Conservation (phyloP, 2,329 filamentous ascomycete species). For the Xylariales sp. region DNA sequence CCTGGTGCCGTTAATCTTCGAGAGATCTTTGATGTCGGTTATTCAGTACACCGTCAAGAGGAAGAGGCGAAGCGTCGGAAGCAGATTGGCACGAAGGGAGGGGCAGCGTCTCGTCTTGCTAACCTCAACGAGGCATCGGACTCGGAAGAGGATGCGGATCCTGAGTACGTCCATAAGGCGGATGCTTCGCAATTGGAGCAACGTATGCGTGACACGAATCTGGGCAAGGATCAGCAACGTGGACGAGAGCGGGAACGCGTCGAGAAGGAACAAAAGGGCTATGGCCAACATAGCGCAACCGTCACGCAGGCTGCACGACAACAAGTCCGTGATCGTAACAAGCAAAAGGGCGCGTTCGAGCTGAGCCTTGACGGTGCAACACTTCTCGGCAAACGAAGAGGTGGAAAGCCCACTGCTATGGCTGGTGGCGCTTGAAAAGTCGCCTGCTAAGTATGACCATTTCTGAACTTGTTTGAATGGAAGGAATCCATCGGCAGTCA, state of each 20-base stretch:
- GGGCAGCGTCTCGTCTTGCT: constrained; percentile 50
- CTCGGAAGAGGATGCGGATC: constrained; percentile 51
- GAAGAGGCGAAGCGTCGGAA: constrained; percentile 91
- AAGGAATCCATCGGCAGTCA: no score
- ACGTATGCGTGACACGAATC: constrained; percentile 78
- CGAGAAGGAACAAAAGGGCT: constrained; percentile 56
- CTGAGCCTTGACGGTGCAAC: constrained; percentile 89
- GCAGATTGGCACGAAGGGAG: constrained; percentile 70
- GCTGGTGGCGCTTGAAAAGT: constrained; percentile 31
- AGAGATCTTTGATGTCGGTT: constrained; percentile 97
- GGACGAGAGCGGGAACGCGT: constrained; percentile 45
- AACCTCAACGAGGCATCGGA: constrained; percentile 66
- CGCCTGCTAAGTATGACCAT: no score
- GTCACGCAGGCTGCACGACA: constrained; percentile 80
- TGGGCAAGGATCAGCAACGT: constrained; percentile 50
- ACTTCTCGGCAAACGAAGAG: constrained; percentile 65
- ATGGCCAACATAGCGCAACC: constrained; percentile 81
- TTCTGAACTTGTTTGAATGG: no score
- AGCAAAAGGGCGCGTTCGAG: constrained; percentile 80
- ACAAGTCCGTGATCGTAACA: constrained; percentile 64
- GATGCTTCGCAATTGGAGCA: constrained; percentile 69
- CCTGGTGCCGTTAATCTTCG: constrained; percentile 92
- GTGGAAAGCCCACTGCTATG: constrained; percentile 47
- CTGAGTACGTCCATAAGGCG: constrained; percentile 39
- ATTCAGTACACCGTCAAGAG: constrained; percentile 93